These are phyloP conservation scores for Coemansia sp. DNA, from an alignment of 192 early-diverging fungal species.

Conservation along the genomic window DNA sequence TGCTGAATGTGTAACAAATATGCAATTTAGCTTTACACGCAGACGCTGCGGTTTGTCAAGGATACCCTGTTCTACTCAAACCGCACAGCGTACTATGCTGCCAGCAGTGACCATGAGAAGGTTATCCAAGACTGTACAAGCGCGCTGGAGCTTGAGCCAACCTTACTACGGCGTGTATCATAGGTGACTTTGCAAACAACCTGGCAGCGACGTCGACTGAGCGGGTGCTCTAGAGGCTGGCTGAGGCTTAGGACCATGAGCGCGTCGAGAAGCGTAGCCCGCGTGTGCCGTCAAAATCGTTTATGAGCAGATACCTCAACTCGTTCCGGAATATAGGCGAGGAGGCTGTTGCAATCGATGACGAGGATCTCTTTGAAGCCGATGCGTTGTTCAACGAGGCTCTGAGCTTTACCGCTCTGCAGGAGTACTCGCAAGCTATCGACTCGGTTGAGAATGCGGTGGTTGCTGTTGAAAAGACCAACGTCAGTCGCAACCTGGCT, in stretches of 20 bases:
- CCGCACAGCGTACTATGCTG: constrained; percentile 89
- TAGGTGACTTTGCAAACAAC: constrained; percentile 92
- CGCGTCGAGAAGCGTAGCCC: constrained; percentile 58
- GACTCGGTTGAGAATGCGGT: constrained; percentile 66
- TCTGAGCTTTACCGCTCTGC: constrained; percentile 49
- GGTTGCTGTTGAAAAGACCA: constrained; percentile 56
- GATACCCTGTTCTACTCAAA: constrained; percentile 92
- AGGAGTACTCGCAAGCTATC: constrained; percentile 64
- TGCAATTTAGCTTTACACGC: constrained; percentile 83
- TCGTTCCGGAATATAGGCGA: constrained; percentile 69
- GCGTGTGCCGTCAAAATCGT: constrained; percentile 86
- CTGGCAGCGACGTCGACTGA: constrained; percentile 77
- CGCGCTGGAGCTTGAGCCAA: constrained; percentile 84
- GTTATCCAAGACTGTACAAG: constrained; percentile 85
- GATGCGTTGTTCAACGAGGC: constrained; percentile 59
- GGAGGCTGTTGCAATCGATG: constrained; percentile 25
- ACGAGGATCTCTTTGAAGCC: constrained; percentile 30
- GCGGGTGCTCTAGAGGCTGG: constrained; percentile 81
- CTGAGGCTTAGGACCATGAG: constrained; percentile 74
- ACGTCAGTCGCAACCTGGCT: constrained; percentile 1
- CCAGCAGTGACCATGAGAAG: constrained; percentile 66
- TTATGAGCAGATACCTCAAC: constrained; percentile 91
- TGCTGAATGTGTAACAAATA: constrained; percentile 48
- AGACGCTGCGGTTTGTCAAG: constrained; percentile 79
- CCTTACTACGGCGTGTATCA: constrained; percentile 88